Conservation (phyloP, 768 basidiomycete genomes). For the Fibroporia radiculosa region DNA sequence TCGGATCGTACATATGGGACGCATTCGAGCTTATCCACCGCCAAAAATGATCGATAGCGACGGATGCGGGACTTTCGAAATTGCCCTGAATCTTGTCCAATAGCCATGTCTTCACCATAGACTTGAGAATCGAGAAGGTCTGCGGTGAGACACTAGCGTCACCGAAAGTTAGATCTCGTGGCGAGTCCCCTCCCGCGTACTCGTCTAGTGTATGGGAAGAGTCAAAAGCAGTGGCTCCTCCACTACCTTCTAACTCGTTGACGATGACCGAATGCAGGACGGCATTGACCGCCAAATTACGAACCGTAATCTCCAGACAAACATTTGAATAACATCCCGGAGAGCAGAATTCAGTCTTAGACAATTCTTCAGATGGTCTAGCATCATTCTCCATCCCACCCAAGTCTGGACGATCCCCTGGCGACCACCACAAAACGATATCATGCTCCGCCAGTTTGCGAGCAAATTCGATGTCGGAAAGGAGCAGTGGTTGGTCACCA, state of each 20-base stretch:
- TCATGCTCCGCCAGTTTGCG: slow-evolving; percentile 83
- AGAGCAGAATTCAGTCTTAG: slow-evolving; percentile 75
- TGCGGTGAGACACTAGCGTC: slow-evolving; percentile 85
- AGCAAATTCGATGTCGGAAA: slow-evolving; percentile 88
- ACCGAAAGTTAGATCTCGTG: slow-evolving; percentile 73
- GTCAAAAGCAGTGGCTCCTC: slow-evolving; percentile 91
- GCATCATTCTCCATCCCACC: slow-evolving; percentile 90
- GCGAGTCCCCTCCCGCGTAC: slow-evolving; percentile 63
- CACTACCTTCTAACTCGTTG: slow-evolving; percentile 95
- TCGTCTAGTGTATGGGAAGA: slow-evolving; percentile 89
- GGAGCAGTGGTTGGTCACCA: slow-evolving; percentile 78
- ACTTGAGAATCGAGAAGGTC: slow-evolving; percentile 77
- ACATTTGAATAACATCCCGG: slow-evolving; percentile 91
- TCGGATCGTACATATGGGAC: slow-evolving; percentile 86
- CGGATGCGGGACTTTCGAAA: slow-evolving; percentile 54
- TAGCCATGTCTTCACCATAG: slow-evolving; percentile 87
- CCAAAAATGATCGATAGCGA: slow-evolving; percentile 93
- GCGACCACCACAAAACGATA: slow-evolving; percentile 95
- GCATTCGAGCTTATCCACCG: slow-evolving; percentile 87
- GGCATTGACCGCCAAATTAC: slow-evolving; percentile 90
- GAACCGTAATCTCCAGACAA: slow-evolving; percentile 81
- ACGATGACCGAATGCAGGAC: slow-evolving; percentile 91
- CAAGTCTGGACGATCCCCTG: slow-evolving; percentile 80
- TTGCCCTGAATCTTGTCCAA: slow-evolving; percentile 73
- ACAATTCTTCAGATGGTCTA: slow-evolving; percentile 66